Percentiles rank a stretch among this genome's conserved stretches.
These are phyloP conservation scores for Eimeria tenella DNA, from an alignment of 169 alveolate genomes.

Conservation along the genomic window DNA sequence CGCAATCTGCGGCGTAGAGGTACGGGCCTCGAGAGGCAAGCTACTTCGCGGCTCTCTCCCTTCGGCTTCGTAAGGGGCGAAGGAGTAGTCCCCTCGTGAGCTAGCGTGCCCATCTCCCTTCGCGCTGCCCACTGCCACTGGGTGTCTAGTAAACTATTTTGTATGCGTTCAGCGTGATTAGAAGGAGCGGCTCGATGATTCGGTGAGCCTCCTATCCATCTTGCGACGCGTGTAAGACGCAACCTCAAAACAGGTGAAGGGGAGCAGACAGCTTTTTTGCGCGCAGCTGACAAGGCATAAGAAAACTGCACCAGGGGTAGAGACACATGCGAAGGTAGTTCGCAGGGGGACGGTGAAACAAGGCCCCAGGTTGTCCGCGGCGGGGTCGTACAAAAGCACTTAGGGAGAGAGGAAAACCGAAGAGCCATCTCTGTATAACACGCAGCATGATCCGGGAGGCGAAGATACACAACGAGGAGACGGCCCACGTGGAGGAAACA, in stretches of 20 bases:
- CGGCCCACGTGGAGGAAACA: no score
- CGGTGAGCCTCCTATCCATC: not conserved
- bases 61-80: not conserved
- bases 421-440: not conserved
- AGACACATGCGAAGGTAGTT: not conserved
- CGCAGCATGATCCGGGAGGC: no score
- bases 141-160: not conserved
- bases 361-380: slow-evolving; percentile 42
- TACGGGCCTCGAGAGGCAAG: not conserved
- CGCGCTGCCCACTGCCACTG: not conserved
- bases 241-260: not conserved
- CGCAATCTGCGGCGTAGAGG: slow-evolving; percentile 45
- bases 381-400: slow-evolving; percentile 21
- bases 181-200: not conserved
- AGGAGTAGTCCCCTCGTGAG: not conserved
- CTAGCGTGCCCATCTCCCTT: not conserved
- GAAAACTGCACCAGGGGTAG: not conserved
- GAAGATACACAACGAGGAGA: no score
- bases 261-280: not conserved
- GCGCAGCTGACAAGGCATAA: not conserved
- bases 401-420: not conserved
- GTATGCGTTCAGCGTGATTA: not conserved
- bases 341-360: not conserved
- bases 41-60: not conserved
- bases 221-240: not conserved